Conservation (phyloP, 2,329 filamentous ascomycete species). For the Colletotrichum nymphaeae region DNA sequence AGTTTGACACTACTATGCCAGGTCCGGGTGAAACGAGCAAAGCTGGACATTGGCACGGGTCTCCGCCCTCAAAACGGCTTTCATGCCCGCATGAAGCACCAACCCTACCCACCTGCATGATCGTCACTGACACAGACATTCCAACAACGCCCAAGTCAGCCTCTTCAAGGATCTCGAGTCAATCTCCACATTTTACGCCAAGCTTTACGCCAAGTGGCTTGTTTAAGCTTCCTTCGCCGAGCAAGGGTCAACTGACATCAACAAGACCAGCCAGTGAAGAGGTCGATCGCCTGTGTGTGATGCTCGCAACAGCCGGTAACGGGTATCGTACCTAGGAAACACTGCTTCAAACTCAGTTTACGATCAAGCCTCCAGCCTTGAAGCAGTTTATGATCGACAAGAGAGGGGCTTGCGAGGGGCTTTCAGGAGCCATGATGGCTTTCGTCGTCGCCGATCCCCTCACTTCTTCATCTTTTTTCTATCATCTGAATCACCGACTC, state of each 20-base stretch:
- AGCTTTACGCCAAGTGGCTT: conserved; percentile 20
- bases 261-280: background rate
- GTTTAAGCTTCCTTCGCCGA: conserved; percentile 18
- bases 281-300: background rate
- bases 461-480: background rate
- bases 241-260: background rate
- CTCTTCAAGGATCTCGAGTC: background rate
- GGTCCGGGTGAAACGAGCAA: conserved; percentile 27
- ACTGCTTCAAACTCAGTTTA: conserved; percentile 19
- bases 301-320: background rate
- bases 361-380: background rate
- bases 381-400: conserved; percentile 4
- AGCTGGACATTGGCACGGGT: conserved; percentile 28
- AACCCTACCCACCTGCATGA: conserved; percentile 33
- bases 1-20: conserved; percentile 14
- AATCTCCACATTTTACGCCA: conserved; percentile 16
- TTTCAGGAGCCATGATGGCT: background rate
- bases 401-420: background rate
- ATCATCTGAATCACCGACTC: conserved; percentile 12
- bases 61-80: conserved; percentile 30
- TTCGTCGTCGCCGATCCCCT: background rate
- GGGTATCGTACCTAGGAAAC: background rate
- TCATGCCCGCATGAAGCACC: conserved; percentile 23
- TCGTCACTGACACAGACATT: conserved; percentile 30
- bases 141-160: conserved; percentile 5